phyloP scores from a whole-genome alignment of 441 rosid genomes.

The Croton setiger region DNA sequence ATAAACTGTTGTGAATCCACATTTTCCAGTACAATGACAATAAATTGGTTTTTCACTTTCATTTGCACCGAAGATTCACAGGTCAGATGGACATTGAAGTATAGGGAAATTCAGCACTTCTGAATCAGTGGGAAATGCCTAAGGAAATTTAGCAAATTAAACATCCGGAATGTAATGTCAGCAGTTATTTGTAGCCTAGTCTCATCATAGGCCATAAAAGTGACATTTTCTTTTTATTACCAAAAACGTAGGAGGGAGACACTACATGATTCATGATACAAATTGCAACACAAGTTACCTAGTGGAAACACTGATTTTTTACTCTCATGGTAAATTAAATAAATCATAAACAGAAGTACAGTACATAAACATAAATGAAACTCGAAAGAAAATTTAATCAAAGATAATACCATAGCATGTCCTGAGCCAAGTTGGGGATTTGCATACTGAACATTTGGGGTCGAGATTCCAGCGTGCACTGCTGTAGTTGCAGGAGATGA shows the following conservation, averaged over 20 bases:
- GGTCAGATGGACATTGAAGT: background rate
- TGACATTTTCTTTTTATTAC: background rate
- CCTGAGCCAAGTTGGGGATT: slow-evolving; percentile 48
- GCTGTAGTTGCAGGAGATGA: slow-evolving; percentile 40
- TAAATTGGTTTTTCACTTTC: background rate
- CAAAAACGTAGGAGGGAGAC: background rate
- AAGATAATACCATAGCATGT: slow-evolving; percentile 44
- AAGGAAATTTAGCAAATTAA: background rate
- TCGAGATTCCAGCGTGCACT: slow-evolving; percentile 38
- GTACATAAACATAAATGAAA: background rate
- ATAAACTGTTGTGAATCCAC: background rate
- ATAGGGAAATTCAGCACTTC: background rate
- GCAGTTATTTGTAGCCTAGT: background rate
- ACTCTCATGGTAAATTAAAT: background rate
- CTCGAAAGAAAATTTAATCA: slow-evolving; percentile 2
- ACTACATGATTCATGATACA: background rate
- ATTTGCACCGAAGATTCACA: background rate
- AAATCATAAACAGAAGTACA: background rate
- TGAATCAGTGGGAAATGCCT: background rate
- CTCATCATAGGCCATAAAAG: background rate
- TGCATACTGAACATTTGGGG: slow-evolving; percentile 42
- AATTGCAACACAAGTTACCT: background rate
- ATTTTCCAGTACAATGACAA: background rate
- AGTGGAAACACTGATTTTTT: background rate
- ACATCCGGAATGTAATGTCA: background rate